These are phyloP conservation scores for Lentinula lateritia DNA, from an alignment of 768 basidiomycete species.

Conservation along the genomic window DNA sequence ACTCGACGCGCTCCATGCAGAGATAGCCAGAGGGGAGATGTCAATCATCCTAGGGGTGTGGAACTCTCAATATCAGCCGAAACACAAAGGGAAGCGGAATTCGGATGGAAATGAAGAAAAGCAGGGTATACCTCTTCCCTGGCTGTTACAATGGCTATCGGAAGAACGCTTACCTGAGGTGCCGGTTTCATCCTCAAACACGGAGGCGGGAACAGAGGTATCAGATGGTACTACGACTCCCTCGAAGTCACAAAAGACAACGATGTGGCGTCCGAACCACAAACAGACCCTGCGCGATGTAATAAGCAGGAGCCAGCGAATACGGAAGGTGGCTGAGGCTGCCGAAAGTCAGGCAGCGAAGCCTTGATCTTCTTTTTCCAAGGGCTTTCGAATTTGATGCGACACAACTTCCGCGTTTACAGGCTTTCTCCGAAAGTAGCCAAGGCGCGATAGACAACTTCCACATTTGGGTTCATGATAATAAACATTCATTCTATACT, in stretches of 20 bases:
- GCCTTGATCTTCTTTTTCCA: not conserved
- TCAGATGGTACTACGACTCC: not conserved
- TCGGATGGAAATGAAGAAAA: constrained; percentile 18
- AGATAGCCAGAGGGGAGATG: constrained; percentile 67
- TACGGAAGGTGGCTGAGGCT: constrained; percentile 4
- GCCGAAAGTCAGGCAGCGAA: not conserved
- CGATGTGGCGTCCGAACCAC: constrained; percentile 31
- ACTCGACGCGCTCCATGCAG: constrained; percentile 43
- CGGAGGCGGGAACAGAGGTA: not conserved
- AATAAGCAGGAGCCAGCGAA: constrained; percentile 14
- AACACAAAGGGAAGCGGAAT: not conserved
- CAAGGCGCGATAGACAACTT: no score
- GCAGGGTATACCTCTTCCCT: constrained; percentile 38
- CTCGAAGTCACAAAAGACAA: not conserved
- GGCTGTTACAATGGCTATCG: constrained; percentile 43
- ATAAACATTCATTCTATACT: not conserved
- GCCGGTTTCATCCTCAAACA: not conserved
- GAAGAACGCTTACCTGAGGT: constrained; percentile 46
- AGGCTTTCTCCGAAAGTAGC: not conserved
- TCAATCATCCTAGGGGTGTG: constrained; percentile 58
- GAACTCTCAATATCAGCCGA: constrained; percentile 12
- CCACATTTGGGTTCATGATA: no score
- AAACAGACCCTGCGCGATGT: constrained; percentile 30
- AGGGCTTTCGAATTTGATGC: not conserved
- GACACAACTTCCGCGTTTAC: not conserved